Percentiles rank a stretch among this genome's conserved stretches.
These are phyloP conservation scores for Boletus bicolor DNA, from an alignment of 768 basidiomycete genomes.

Conservation along the genomic window DNA sequence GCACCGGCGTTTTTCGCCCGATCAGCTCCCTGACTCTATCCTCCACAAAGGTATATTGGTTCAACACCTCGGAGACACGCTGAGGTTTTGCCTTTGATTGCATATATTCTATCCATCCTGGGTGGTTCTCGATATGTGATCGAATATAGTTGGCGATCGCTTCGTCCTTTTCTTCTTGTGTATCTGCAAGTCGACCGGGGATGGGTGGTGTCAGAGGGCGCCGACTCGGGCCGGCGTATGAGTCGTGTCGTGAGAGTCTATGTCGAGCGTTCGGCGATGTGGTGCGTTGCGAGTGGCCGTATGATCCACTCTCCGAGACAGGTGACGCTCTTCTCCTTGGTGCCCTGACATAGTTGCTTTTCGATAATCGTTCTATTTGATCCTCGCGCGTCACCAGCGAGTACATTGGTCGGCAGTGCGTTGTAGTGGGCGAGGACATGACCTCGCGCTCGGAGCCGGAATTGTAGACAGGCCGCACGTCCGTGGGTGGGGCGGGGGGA, in stretches of 20 bases:
- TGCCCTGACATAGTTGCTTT: slow-evolving; percentile 15
- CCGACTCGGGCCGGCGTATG: not conserved
- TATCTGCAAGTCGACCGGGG: slow-evolving; percentile 30
- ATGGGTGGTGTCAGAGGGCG: slow-evolving; percentile 23
- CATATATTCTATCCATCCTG: slow-evolving; percentile 46
- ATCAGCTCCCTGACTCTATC: slow-evolving; percentile 45
- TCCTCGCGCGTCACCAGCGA: slow-evolving; percentile 25
- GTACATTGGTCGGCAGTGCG: slow-evolving; percentile 3
- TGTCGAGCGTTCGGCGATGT: slow-evolving; percentile 6
- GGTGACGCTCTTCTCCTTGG: slow-evolving; percentile 12
- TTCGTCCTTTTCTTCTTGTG: slow-evolving; percentile 39
- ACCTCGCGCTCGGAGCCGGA: slow-evolving; percentile 23
- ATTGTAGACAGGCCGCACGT: slow-evolving; percentile 4
- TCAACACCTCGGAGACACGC: slow-evolving; percentile 40
- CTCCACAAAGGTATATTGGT: slow-evolving; percentile 53
- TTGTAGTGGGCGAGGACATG: slow-evolving; percentile 1
- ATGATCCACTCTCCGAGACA: slow-evolving; percentile 17
- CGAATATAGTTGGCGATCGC: slow-evolving; percentile 45
- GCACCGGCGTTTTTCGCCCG: slow-evolving; percentile 42
- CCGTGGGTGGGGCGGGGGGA: slow-evolving; percentile 13
- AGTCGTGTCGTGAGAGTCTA: not conserved
- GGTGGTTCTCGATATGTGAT: slow-evolving; percentile 41
- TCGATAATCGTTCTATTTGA: slow-evolving; percentile 27
- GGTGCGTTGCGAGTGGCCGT: slow-evolving; percentile 14
- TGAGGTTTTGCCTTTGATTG: slow-evolving; percentile 39